Evolutionary conservation across 2,329 filamentous ascomycete species (phyloP).

Genomic region (Penicillium sp.): DNA sequence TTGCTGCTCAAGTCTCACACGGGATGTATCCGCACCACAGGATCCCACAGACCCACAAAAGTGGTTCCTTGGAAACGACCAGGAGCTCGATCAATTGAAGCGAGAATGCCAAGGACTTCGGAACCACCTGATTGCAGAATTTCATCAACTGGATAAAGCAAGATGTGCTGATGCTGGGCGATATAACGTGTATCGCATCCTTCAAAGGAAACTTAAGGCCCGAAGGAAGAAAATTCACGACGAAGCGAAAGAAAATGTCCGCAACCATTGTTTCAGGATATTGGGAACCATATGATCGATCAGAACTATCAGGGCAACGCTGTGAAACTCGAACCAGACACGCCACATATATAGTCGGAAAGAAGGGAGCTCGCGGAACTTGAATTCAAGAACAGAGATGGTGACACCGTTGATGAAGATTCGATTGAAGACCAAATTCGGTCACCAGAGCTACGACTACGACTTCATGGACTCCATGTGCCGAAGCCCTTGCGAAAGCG

Average conservation of each 20-base stretch:
- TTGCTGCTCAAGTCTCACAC: conserved; percentile 7
- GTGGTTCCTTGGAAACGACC: not conserved
- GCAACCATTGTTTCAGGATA: conserved; percentile 4
- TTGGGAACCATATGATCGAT: conserved; percentile 11
- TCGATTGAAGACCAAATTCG: conserved; percentile 10
- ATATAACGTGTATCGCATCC: not conserved
- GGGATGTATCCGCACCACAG: conserved; percentile 11
- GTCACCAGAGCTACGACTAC: conserved; percentile 8
- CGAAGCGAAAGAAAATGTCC: not conserved
- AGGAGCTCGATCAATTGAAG: conserved; percentile 1
- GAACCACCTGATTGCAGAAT: not conserved
- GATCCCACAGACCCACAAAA: not conserved
- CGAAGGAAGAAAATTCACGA: conserved; percentile 1
- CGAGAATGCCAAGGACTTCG: conserved; percentile 14
- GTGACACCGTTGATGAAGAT: conserved; percentile 1
- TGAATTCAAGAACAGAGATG: conserved; percentile 11
- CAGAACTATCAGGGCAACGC: conserved; percentile 1
- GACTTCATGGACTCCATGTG: conserved; percentile 7
- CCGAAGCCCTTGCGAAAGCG: not conserved
- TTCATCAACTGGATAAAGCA: not conserved
- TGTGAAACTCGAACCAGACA: conserved; percentile 3
- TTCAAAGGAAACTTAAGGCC: not conserved
- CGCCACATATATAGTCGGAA: conserved; percentile 5
- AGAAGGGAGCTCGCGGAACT: conserved; percentile 4
- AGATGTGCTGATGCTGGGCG: not conserved